Conservation (phyloP, 331 rosid genomes). For the Rosa hybrid region DNA sequence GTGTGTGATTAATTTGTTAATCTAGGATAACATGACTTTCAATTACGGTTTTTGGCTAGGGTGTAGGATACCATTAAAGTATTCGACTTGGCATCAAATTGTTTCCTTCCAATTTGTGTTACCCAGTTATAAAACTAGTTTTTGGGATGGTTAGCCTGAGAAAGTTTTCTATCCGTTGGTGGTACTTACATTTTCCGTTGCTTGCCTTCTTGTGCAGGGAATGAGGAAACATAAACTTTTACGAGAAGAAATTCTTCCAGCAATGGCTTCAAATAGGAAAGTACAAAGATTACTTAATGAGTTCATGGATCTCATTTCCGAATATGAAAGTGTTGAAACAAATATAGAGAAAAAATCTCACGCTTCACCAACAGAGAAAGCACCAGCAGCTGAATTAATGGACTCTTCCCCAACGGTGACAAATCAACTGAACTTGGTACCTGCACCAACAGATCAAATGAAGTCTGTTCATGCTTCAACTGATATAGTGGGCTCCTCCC, state of each 20-base stretch:
- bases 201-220: constrained; percentile 56
- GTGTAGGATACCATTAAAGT: background rate
- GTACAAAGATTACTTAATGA: constrained; percentile 95
- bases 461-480: constrained; percentile 21
- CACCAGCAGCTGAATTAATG: constrained; percentile 26
- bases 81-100: background rate
- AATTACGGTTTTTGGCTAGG: background rate
- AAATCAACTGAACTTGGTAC: constrained; percentile 30
- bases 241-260: constrained; percentile 92
- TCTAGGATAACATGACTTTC: background rate
- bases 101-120: background rate
- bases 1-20: background rate
- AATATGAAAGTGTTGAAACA: constrained; percentile 55
- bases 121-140: constrained; percentile 4
- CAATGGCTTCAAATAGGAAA: constrained; percentile 96
- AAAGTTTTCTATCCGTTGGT: background rate
- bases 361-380: constrained; percentile 23
- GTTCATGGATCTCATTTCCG: constrained; percentile 88
- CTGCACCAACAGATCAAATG: constrained; percentile 34
- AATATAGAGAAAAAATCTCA: constrained; percentile 40
- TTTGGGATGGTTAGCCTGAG: background rate
- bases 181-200: background rate
- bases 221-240: constrained; percentile 91
- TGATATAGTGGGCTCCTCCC: constrained; percentile 22
- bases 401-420: constrained; percentile 25